These are phyloP conservation scores for Russula lepida DNA, from an alignment of 768 basidiomycete species.

Conservation along the genomic window DNA sequence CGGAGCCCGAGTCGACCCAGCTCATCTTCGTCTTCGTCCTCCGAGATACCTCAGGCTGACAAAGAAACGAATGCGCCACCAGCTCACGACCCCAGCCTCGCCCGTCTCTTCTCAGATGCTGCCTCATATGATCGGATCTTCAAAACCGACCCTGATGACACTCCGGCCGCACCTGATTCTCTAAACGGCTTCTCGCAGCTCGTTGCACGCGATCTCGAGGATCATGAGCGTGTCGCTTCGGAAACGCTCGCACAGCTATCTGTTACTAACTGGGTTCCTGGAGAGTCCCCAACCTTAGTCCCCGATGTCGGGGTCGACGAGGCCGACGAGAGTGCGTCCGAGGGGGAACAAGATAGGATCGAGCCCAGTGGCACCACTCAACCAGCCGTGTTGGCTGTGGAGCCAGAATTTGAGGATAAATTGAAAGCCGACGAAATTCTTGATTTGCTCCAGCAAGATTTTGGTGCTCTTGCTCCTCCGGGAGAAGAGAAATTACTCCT, in stretches of 20 bases:
- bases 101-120: conserved; percentile 34
- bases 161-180: conserved; percentile 19
- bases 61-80: not conserved
- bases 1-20: not conserved
- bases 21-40: conserved; percentile 12
- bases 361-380: not conserved
- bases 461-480: conserved; percentile 41
- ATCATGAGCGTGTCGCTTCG: conserved; percentile 30
- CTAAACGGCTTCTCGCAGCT: conserved; percentile 34
- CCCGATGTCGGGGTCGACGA: not conserved
- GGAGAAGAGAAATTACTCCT: conserved; percentile 43
- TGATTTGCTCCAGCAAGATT: conserved; percentile 45
- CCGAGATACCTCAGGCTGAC: not conserved
- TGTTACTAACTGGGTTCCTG: conserved; percentile 30
- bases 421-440: conserved; percentile 42
- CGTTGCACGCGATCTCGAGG: conserved; percentile 34
- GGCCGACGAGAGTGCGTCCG: conserved; percentile 19
- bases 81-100: conserved; percentile 24
- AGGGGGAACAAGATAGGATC: conserved; percentile 22
- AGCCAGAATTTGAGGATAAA: conserved; percentile 21
- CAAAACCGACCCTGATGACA: conserved; percentile 3
- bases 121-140: conserved; percentile 33
- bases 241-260: conserved; percentile 33
- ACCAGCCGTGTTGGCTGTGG: not conserved
- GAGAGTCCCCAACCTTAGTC: conserved; percentile 11